These are phyloP conservation scores for Metschnikowia lochheadii DNA, from an alignment of 805 yeast genomes.

Conservation along the genomic window DNA sequence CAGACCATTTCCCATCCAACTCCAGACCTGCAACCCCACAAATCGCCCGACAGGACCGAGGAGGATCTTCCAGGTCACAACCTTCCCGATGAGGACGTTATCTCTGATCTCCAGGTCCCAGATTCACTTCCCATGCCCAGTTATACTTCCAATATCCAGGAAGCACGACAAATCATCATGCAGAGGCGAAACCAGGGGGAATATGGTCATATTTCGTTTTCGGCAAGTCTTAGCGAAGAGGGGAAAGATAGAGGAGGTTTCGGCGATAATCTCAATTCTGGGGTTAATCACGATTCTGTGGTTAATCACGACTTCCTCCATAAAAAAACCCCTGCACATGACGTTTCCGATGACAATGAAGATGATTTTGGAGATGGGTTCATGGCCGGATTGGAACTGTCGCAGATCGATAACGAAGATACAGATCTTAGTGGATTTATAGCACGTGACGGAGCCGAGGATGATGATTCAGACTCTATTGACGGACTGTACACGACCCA, in stretches of 20 bases:
- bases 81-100: background rate
- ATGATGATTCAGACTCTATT: constrained; percentile 10
- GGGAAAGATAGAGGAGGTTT: no score
- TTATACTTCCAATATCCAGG: background rate
- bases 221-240: background rate
- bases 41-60: no score
- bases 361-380: constrained; percentile 18
- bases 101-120: background rate
- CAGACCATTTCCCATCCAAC: background rate
- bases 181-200: background rate
- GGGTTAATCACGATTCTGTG: no score
- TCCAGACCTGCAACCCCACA: no score
- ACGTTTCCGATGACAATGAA: constrained; percentile 3
- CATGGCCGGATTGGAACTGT: constrained; percentile 16
- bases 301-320: no score
- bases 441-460: constrained; percentile 13
- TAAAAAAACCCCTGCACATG: no score
- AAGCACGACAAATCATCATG: constrained; percentile 1
- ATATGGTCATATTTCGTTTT: background rate
- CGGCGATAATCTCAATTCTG: no score
- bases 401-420: constrained; percentile 14
- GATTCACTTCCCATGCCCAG: background rate
- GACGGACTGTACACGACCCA: constrained; percentile 15
- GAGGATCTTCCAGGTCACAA: background rate
- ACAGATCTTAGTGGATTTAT: constrained; percentile 19